Evolutionary conservation across 441 rosid species (phyloP), one percentile per base, ranked within the genome.

Genomic region (Kokia cookei): DNA sequence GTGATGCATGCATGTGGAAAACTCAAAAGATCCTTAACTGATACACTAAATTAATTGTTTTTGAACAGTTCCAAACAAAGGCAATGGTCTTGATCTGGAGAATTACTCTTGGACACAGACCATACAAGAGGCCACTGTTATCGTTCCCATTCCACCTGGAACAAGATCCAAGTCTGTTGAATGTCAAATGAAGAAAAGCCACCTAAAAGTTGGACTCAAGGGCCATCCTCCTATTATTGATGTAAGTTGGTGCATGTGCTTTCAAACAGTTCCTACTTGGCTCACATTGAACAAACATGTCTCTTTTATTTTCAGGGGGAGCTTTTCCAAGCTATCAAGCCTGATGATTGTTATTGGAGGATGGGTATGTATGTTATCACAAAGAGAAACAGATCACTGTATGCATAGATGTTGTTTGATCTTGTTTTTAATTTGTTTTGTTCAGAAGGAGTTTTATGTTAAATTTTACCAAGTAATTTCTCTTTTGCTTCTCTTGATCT

Each of bases 321-420:
- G 47, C 93, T 90, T 43, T 81, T 76, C 79, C 86, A 87, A 65
- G 66, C 82, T 73, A 77, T 95, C 75, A 95, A 87, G 81, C 93
- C 90, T 68, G 98, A 91, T 81, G 98, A 95, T 78, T 88, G 94
- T 75, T 92, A 89, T 71, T 95, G 99, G 97, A 93, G 93, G 82
- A 84, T 93, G 62, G 98, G 99, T 93, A 87, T 63, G 83, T 27
- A 27, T 3, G 32, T 77, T 65, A 11, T 60, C 42, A 37, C 1
- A 10, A 26, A 59, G 15, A 24, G 59, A 47, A 59, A 17, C 8
- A 37, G 50, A 37, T 3, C 32, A 14, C 19, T n/a, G 14, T 29
- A 2, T 32, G 65, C 45, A 6, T 14, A 60, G 14, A 14, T 60
- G 42, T 8, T 29, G 14, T 27, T 60, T 3, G 32, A 27, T 26